Conservation (phyloP, 1,284 basidiomycete genomes). For the Microbotryum lychnidis-dioicae region DNA sequence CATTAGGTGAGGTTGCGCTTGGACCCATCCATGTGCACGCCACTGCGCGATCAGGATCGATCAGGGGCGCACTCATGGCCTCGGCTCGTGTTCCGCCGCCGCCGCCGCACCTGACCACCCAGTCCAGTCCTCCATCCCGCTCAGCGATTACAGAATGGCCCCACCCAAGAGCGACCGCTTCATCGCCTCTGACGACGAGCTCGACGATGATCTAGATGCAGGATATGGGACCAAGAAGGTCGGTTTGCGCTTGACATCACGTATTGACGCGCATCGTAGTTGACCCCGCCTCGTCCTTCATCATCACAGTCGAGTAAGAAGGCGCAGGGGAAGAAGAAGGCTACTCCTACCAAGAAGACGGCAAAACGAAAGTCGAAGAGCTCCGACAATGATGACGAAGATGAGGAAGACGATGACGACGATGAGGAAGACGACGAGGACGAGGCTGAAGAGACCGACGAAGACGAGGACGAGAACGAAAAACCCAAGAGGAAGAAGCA, state of each 20-base stretch:
- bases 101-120: background rate
- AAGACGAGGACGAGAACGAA: background rate
- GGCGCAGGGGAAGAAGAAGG: background rate
- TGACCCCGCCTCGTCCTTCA: too few relatives aligned
- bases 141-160: background rate
- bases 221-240: too few relatives aligned
- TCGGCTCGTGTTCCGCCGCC: too few relatives aligned
- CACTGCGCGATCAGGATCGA: too few relatives aligned
- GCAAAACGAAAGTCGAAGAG: background rate
- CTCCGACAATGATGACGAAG: background rate
- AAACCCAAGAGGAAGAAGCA: background rate
- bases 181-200: background rate
- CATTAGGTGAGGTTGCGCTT: background rate
- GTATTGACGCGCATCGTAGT: background rate
- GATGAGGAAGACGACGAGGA: background rate
- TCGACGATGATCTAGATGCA: too few relatives aligned
- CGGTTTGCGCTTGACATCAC: too few relatives aligned
- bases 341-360: background rate
- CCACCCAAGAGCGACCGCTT: background rate
- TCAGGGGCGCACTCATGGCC: too few relatives aligned
- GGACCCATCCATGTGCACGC: background rate
- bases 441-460: background rate
- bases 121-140: too few relatives aligned
- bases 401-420: background rate
- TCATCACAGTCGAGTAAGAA: background rate